Conservation (phyloP, 2,329 filamentous ascomycete genomes). For the Pseudocercospora crystallina region DNA sequence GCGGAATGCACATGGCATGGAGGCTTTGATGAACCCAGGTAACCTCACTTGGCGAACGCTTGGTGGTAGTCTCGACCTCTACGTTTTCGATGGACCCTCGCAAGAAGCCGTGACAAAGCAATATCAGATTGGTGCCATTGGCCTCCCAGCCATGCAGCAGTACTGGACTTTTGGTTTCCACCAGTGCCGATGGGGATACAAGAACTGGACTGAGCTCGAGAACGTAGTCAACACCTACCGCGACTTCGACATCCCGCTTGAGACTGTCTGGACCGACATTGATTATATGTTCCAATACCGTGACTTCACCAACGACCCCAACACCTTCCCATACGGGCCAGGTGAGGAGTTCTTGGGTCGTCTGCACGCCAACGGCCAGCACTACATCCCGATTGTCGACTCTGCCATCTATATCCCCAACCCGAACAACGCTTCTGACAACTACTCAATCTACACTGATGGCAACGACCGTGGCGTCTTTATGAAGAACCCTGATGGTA, state of each 20-base stretch:
- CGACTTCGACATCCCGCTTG: slow-evolving; percentile 57
- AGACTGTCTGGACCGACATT: slow-evolving; percentile 49
- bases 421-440: slow-evolving; percentile 65
- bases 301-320: slow-evolving; percentile 58
- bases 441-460: slow-evolving; percentile 47
- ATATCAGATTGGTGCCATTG: slow-evolving; percentile 66
- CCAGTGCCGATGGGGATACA: slow-evolving; percentile 81
- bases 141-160: slow-evolving; percentile 74
- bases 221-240: slow-evolving; percentile 56
- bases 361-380: slow-evolving; percentile 55
- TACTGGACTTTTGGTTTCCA: slow-evolving; percentile 83
- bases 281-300: slow-evolving; percentile 62
- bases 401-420: slow-evolving; percentile 71
- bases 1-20: slow-evolving; percentile 74
- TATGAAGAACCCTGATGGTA: slow-evolving; percentile 37
- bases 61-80: slow-evolving; percentile 75
- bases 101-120: slow-evolving; percentile 67
- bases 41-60: slow-evolving; percentile 72
- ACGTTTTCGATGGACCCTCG: slow-evolving; percentile 73
- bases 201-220: slow-evolving; percentile 67
- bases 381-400: slow-evolving; percentile 63
- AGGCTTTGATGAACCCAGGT: slow-evolving; percentile 63
- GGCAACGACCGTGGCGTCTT: slow-evolving; percentile 37
- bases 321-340: slow-evolving; percentile 51
- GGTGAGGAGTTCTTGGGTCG: slow-evolving; percentile 53